These are phyloP conservation scores for Kurtzmaniella cleridarum DNA, from an alignment of 805 yeast species.

Conservation along the genomic window DNA sequence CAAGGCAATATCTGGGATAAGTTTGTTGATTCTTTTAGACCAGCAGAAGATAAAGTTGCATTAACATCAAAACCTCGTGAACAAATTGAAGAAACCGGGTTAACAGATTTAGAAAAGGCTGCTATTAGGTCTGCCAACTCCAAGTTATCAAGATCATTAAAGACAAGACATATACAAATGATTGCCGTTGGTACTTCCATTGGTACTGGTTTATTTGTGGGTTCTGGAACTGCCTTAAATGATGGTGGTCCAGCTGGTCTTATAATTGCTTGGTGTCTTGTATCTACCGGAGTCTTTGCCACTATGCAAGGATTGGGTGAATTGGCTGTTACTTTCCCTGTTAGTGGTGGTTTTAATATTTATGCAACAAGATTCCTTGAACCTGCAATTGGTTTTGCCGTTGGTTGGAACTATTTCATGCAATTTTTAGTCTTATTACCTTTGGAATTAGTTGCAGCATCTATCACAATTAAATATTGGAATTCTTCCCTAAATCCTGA, in stretches of 20 bases:
- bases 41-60: slow-evolving; percentile 20
- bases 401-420: slow-evolving; percentile 30
- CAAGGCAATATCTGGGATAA: slow-evolving; percentile 16
- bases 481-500: slow-evolving; percentile 44
- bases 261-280: slow-evolving; percentile 49
- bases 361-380: slow-evolving; percentile 55
- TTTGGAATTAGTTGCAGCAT: slow-evolving; percentile 51
- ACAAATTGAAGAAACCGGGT: slow-evolving; percentile 12
- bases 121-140: slow-evolving; percentile 41
- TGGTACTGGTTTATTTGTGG: slow-evolving; percentile 65
- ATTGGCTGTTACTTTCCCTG: slow-evolving; percentile 54
- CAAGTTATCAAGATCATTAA: slow-evolving; percentile 51
- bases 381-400: slow-evolving; percentile 57
- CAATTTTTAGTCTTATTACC: slow-evolving; percentile 42
- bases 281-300: slow-evolving; percentile 51
- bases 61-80: slow-evolving; percentile 11
- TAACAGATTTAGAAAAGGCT: slow-evolving; percentile 24
- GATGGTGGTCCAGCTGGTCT: slow-evolving; percentile 63
- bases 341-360: slow-evolving; percentile 59
- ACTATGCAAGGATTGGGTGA: slow-evolving; percentile 62
- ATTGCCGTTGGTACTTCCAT: slow-evolving; percentile 64
- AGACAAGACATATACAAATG: slow-evolving; percentile 58
- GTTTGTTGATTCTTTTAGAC: slow-evolving; percentile 31
- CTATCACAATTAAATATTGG: slow-evolving; percentile 55
- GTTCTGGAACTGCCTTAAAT: slow-evolving; percentile 53